These are phyloP conservation scores for Podospora anserina DNA, from an alignment of 495 filamentous ascomycete species.

Conservation along the genomic window DNA sequence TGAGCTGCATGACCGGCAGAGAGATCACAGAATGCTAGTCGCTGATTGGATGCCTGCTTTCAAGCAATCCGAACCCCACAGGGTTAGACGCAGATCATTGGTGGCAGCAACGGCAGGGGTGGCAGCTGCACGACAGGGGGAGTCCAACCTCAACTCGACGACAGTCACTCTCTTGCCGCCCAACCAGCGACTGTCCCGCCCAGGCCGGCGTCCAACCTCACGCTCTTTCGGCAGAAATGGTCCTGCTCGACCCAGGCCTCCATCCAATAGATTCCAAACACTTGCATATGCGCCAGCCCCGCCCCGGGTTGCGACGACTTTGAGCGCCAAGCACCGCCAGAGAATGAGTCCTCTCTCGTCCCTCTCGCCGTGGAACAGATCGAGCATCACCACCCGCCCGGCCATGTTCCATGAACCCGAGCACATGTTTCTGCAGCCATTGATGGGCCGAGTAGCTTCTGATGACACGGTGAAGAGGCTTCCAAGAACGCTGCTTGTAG, in stretches of 20 bases:
- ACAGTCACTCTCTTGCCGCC: slow-evolving; percentile 25
- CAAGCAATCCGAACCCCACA: slow-evolving; percentile 11
- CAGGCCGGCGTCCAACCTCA: slow-evolving; percentile 18
- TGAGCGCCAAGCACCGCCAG: slow-evolving; percentile 28
- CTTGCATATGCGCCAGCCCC: slow-evolving; percentile 31
- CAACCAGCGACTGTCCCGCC: slow-evolving; percentile 30
- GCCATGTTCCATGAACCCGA: neutral
- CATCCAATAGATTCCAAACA: slow-evolving; percentile 29
- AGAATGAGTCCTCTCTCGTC: neutral
- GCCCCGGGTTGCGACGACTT: slow-evolving; percentile 26
- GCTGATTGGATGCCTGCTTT: slow-evolving; percentile 34
- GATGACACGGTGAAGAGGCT: neutral
- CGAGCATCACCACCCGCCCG: neutral
- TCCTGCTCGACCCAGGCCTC: slow-evolving; percentile 21
- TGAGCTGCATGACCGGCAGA: slow-evolving; percentile 36
- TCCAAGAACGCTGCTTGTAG: neutral
- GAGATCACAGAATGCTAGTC: slow-evolving; percentile 30
- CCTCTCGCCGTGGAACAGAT: neutral
- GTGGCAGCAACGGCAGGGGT: slow-evolving; percentile 26
- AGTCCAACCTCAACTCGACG: slow-evolving; percentile 14
- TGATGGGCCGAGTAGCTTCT: neutral
- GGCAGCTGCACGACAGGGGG: slow-evolving; percentile 24
- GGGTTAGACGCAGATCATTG: slow-evolving; percentile 21
- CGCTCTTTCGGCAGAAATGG: slow-evolving; percentile 31
- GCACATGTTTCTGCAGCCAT: neutral